Evolutionary conservation across 306 rosid genomes (phyloP), one percentile per base, ranked within the genome.

Genomic region (Pachyrhizus erosus): DNA sequence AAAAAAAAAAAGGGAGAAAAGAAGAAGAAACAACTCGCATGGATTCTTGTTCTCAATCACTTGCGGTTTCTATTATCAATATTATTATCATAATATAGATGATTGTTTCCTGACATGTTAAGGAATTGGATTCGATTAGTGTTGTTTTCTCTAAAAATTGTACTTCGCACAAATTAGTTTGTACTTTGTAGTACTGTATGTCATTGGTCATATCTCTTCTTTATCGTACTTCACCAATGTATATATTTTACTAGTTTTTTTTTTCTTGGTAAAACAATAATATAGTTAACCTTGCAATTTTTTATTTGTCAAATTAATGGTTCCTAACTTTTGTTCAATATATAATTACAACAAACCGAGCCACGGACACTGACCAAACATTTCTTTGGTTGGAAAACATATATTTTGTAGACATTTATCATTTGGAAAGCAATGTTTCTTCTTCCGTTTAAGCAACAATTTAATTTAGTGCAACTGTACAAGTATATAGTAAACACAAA

Each of bases 251-350:
- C 3, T 9, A 9, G 0, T 39, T 51, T 5, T 43, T 15, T 58
- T 13, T n/a, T 57, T 13, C 48, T 70, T 62, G 62, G 27, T 79
- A 79, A 77, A 79, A 13, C 70, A 70, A 80, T 70, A 70, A 70
- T 55, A 55, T 39, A 12, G 37, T 70, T 70, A 65, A 57, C 49
- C 26, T 27, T 55, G 62, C 15, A 68, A 68, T 79, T 69, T 55
- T 24, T n/a, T 67, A 49, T 68, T 18, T 39, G 24, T 27, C 34
- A 31, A 80, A 27, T 55, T 13, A 24, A 55, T 51, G 34, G 20
- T 67, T 37, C 14, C 55, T 10, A 79, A 23, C 9, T 67, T 66
- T 66, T 37, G 23, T 18, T 58, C 26, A 79, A 54, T 42, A 39
- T 31, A 64, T n/a, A 68, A 20, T 45, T 45, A 31, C 29, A 60